phyloP scores from a whole-genome alignment of 2,329 filamentous ascomycete genomes.

The Sordariomycetes sp. region DNA sequence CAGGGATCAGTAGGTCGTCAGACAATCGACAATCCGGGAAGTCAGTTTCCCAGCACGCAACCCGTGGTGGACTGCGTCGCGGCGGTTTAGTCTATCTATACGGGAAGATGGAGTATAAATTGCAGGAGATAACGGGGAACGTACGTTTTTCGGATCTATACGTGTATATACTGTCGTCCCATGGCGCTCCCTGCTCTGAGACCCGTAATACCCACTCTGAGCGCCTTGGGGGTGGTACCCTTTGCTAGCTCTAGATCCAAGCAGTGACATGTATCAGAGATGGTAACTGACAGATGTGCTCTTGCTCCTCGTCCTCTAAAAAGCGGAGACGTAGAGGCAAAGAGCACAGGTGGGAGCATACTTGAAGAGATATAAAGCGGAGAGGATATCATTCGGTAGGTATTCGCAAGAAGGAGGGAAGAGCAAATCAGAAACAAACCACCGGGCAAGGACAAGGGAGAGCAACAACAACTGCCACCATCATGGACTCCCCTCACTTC shows the following conservation, averaged over 20 bases:
- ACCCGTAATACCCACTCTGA: too few relatives aligned
- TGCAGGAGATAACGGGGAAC: neutral
- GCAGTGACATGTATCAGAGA: neutral
- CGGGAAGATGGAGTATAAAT: neutral
- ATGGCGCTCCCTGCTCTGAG: neutral
- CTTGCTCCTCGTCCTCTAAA: neutral
- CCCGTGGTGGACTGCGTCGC: neutral
- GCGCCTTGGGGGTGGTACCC: too few relatives aligned
- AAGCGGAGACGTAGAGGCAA: neutral
- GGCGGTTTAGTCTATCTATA: neutral
- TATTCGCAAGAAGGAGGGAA: neutral
- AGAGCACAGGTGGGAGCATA: neutral
- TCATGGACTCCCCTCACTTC: neutral
- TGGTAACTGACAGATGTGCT: neutral
- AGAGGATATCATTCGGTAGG: conserved; percentile 5
- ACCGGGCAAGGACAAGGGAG: neutral
- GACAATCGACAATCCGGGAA: neutral
- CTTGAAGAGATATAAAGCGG: neutral
- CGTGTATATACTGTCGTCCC: neutral
- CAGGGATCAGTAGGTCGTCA: neutral
- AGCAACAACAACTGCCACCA: neutral
- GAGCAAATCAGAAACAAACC: neutral
- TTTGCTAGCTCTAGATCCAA: neutral
- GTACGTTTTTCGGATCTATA: neutral
- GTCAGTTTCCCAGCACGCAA: neutral